A percentile compares a stretch with the other conserved stretches of the same genome.
phyloP scores from a whole-genome alignment of 805 yeast species.

The Zygoascus biomembranicola region DNA sequence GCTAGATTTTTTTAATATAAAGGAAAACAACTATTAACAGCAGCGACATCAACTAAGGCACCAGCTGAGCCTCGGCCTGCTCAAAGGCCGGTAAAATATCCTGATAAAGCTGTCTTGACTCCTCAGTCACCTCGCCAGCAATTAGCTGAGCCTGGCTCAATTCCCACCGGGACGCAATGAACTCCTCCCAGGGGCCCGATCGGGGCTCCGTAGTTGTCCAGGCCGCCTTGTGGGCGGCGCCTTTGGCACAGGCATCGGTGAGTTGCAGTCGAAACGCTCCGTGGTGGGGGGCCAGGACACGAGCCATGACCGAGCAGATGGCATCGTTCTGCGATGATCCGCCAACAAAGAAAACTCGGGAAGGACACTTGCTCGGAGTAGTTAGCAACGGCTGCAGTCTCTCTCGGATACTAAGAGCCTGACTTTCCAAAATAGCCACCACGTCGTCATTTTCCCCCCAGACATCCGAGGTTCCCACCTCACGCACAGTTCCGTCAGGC shows the following conservation, averaged over 20 bases:
- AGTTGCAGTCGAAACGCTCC: slow-evolving; percentile 69
- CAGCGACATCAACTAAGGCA: not conserved
- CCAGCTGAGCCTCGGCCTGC: not conserved
- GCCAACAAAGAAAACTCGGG: slow-evolving; percentile 73
- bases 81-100: not conserved
- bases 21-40: not conserved
- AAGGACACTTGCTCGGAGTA: slow-evolving; percentile 40
- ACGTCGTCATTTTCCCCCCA: slow-evolving; percentile 51
- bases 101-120: not conserved
- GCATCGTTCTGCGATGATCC: slow-evolving; percentile 72
- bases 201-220: slow-evolving; percentile 22
- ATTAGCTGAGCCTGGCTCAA: not conserved
- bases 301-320: slow-evolving; percentile 59
- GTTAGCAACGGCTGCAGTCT: slow-evolving; percentile 73
- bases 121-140: not conserved
- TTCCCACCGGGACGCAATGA: slow-evolving; percentile 9
- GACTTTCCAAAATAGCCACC: slow-evolving; percentile 72
- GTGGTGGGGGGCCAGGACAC: slow-evolving; percentile 54
- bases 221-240: slow-evolving; percentile 80
- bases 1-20: not conserved
- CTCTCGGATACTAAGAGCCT: slow-evolving; percentile 74
- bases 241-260: slow-evolving; percentile 86
- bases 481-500: not conserved
- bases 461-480: not conserved
- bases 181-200: slow-evolving; percentile 11